Percentiles rank a stretch among this genome's conserved stretches.
These are phyloP conservation scores for Neoboletus brunneissimus DNA, from an alignment of 768 basidiomycete species.

Conservation along the genomic window DNA sequence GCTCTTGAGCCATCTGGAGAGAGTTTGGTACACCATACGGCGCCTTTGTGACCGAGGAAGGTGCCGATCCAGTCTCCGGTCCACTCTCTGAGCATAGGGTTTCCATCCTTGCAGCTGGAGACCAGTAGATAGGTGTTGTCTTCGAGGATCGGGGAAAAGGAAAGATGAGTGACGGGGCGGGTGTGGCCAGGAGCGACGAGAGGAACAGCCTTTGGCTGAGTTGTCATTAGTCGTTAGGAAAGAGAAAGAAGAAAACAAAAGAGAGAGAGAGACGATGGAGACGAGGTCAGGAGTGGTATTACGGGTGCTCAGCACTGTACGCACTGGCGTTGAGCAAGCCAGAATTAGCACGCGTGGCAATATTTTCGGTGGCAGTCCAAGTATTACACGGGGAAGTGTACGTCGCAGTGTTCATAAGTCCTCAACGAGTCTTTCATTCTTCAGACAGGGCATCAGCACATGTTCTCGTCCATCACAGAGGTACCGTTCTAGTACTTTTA, in stretches of 20 bases:
- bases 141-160: constrained; percentile 82
- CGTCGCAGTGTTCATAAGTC: neutral
- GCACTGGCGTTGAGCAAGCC: constrained; percentile 31
- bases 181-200: constrained; percentile 86
- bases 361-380: neutral
- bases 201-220: constrained; percentile 65
- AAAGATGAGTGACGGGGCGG: constrained; percentile 88
- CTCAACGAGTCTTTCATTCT: neutral
- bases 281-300: constrained; percentile 13
- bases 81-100: constrained; percentile 96
- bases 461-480: neutral
- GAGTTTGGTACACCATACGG: constrained; percentile 95
- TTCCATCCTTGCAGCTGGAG: constrained; percentile 98
- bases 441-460: neutral
- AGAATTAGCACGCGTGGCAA: constrained; percentile 15
- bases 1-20: constrained; percentile 82
- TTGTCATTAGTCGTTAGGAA: constrained; percentile 52
- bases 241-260: neutral
- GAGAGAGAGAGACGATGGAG: neutral
- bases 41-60: constrained; percentile 87
- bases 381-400: neutral
- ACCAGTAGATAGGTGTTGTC: constrained; percentile 88
- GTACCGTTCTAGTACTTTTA: neutral
- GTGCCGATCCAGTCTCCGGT: constrained; percentile 99
- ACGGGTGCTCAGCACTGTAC: constrained; percentile 47